Evolutionary conservation across 768 basidiomycete genomes (phyloP), one percentile per base, ranked within the genome.

Genomic region (Auricularia sp.): DNA sequence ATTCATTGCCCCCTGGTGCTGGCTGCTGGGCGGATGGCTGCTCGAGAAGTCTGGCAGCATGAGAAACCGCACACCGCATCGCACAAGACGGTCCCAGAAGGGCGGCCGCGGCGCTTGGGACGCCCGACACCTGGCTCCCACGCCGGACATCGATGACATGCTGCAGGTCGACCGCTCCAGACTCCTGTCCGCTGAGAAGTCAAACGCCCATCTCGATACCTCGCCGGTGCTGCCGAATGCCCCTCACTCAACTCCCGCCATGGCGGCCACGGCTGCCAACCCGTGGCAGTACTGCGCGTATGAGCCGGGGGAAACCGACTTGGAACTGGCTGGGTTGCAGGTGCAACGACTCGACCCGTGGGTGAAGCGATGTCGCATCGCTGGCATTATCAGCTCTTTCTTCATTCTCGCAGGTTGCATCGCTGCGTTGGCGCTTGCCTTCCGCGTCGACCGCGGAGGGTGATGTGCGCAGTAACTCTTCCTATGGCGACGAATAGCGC

Each of bases 21-120:
- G 89, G 89, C 79, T 90, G 56, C 78, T 90, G 14, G 89, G 88
- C 0, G 89, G 89, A 3, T 90, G 89, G 89, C 81, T 87, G 65
- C 76, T 85, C 64, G 81, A 81, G 7, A 71, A 18, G 11, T 18
- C 18, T 18, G 16, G 47, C 14, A 18, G 47, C 21, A 51, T 18
- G 16, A 51, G 21, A 18, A 16, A 18, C 18, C 47, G 47, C 6
- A 8, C 5, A 18, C 47, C 14, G 5, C 47, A 21, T 18, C 47
- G 47, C 10, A 10, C 21, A 13, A 5, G 18, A 51, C 47, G 47
- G 10, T 18, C 10, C 8, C 21, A 16, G 47, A 51, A 51, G 7
- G 47, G 21, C 47, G 18, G 16, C 47, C 47, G 47, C 47, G 21
- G 18, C 5, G 47, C 21, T 6, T 51, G 47, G 47, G 21, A 51